phyloP scores from a whole-genome alignment of 345 rosid genomes.

The Eucalyptus coolabah region DNA sequence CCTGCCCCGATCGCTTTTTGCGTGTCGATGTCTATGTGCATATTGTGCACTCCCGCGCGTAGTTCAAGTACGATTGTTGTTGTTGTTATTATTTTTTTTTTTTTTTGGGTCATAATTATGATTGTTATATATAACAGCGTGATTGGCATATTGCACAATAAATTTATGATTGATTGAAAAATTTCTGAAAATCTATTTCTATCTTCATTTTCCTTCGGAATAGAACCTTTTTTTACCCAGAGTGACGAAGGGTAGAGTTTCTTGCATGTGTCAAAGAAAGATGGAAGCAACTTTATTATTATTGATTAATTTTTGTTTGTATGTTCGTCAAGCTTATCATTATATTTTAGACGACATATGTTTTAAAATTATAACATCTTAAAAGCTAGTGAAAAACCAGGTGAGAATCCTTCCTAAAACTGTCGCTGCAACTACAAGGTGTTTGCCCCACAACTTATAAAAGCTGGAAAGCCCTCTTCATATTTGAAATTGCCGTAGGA shows the following conservation, averaged over 20 bases:
- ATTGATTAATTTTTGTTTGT: not conserved
- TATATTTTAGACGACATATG: not conserved
- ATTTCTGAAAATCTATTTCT: not conserved
- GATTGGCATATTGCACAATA: accelerated
- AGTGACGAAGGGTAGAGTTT: not conserved
- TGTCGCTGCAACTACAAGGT: not conserved
- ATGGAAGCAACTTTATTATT: not conserved
- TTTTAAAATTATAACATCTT: not conserved
- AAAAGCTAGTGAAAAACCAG: not conserved
- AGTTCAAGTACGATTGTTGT: not conserved
- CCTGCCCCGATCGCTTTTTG: not conserved
- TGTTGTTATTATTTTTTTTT: no score
- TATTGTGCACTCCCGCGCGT: not conserved
- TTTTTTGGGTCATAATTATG: no score
- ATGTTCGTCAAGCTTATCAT: not conserved
- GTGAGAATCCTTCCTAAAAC: not conserved
- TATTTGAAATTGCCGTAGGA: not conserved
- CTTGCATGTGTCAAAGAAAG: not conserved
- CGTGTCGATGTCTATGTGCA: not conserved
- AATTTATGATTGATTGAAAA: not conserved
- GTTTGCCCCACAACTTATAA: not conserved
- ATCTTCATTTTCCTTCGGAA: not conserved
- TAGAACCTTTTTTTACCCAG: not conserved
- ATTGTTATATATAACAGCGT: not conserved
- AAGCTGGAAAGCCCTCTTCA: not conserved